Base-by-base conservation (phyloP, 768 basidiomycete species). In the Boletus sensibilis region DNA sequence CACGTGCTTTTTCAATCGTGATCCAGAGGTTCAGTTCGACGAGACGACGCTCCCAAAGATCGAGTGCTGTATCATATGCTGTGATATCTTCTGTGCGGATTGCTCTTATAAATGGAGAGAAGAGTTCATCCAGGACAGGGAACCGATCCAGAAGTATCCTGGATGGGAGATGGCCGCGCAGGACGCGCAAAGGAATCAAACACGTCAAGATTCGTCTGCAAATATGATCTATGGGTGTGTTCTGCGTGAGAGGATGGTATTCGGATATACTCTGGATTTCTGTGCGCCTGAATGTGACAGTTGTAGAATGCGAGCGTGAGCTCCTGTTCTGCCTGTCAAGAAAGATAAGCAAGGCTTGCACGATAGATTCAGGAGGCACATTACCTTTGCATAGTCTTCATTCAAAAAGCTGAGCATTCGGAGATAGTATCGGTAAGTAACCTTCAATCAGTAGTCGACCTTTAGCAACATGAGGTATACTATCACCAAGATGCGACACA, bases 381-480 rank as follows among this genome's bases (percentile, higher is more conserved):
- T 33, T 46, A 88, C 92, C 76, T 93, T 93, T 38, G 76, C 78
- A 66, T 92, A 95, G 47, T 96, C 90, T 69, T 98, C 97, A 65
- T 92, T 92, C 58, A 98, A 72, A 74, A 98, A 98, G 67, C 85
- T 88, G 58, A 98, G 79, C 86, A 98, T 92, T 59, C 96, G 97
- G 46, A 97, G 74, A 68, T 98, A 98, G 77, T 96, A 99, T 58
- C 86, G 80, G 74, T 90, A 97, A 23, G 95, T 95, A 49, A 97
- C 93, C 90, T 94, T 75, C 57, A 57, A 61, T 56, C 55, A 46
- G 41, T 67, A 45, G 68, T 64, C 23, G 37, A 47, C 33, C 41
- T 62, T 52, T 52, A 55, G 57, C 41, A 54, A 59, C 27, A 51
- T 27, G 44, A 34, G 29, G 14, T 12, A 37, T 31, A 43, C 18